These are phyloP conservation scores for Clarireedia sp. DNA, from an alignment of 2,329 filamentous ascomycete genomes.

Conservation along the genomic window DNA sequence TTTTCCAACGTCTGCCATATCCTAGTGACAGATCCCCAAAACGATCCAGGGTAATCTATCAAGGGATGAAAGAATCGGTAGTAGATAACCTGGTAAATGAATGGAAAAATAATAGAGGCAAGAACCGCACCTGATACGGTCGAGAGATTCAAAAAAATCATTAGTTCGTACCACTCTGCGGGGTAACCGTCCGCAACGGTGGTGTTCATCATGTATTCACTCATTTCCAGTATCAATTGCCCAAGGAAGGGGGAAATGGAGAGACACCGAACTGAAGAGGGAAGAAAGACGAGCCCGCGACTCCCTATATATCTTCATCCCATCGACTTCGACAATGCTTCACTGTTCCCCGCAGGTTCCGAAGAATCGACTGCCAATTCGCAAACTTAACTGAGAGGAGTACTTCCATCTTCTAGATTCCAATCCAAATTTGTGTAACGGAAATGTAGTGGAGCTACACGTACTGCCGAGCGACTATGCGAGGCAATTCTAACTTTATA, in stretches of 20 bases:
- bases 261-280: not conserved
- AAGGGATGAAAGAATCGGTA: constrained; percentile 46
- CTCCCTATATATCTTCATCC: too few relatives aligned
- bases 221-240: not conserved
- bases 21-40: constrained; percentile 45
- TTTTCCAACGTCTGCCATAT: constrained; percentile 45
- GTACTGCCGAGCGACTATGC: not conserved
- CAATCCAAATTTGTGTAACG: not conserved
- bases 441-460: not conserved
- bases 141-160: not conserved
- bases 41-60: constrained; percentile 44
- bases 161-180: not conserved
- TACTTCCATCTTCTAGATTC: not conserved
- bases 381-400: not conserved
- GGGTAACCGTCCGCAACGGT: not conserved
- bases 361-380: not conserved
- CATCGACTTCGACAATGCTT: not conserved
- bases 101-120: not conserved
- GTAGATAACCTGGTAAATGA: constrained; percentile 36
- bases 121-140: not conserved
- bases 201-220: not conserved
- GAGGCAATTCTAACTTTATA: not conserved
- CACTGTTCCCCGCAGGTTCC: not conserved
- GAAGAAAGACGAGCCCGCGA: not conserved
- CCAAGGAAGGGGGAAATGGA: not conserved